These are phyloP conservation scores for Cladosporium sp. DNA, from an alignment of 2,329 filamentous ascomycete genomes.

Conservation along the genomic window DNA sequence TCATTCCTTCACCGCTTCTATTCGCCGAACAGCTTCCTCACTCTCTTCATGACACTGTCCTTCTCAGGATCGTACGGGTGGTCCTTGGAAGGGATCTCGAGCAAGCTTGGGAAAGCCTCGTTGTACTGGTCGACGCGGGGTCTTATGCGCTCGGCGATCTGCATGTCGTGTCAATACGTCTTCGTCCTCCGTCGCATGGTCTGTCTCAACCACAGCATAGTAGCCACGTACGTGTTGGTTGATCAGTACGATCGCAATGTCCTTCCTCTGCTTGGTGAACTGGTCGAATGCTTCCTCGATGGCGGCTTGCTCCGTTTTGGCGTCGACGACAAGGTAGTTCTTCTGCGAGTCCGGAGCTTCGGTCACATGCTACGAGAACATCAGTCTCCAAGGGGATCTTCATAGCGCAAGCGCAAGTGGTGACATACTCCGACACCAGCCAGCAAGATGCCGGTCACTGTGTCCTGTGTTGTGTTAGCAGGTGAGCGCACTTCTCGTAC, in stretches of 20 bases:
- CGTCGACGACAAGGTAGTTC: conserved; percentile 96
- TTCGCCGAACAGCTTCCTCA: conserved; percentile 72
- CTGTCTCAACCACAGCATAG: not conserved
- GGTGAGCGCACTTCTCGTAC: conserved; percentile 25
- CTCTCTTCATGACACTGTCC: conserved; percentile 91
- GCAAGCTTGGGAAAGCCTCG: conserved; percentile 89
- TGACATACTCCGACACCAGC: conserved; percentile 84
- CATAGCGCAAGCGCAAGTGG: not conserved
- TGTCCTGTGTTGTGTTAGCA: conserved; percentile 63
- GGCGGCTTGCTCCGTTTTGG: conserved; percentile 81
- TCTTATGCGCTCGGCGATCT: conserved; percentile 94
- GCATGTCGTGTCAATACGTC: conserved; percentile 6
- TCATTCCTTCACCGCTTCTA: conserved; percentile 38
- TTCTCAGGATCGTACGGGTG: conserved; percentile 99
- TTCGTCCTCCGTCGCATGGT: too few relatives aligned
- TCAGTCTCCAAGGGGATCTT: not conserved
- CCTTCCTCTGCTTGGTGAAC: conserved; percentile 87
- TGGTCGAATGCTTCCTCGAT: conserved; percentile 89
- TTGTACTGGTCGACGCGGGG: conserved; percentile 88
- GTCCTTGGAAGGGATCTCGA: conserved; percentile 98
- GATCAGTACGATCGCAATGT: conserved; percentile 94
- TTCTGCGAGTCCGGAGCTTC: conserved; percentile 85
- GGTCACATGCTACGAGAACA: conserved; percentile 73
- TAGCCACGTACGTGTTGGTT: conserved; percentile 80
- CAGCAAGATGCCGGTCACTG: conserved; percentile 90